phyloP scores from a whole-genome alignment of 148 eudicot species.

The Dianthus caryophyllus region DNA sequence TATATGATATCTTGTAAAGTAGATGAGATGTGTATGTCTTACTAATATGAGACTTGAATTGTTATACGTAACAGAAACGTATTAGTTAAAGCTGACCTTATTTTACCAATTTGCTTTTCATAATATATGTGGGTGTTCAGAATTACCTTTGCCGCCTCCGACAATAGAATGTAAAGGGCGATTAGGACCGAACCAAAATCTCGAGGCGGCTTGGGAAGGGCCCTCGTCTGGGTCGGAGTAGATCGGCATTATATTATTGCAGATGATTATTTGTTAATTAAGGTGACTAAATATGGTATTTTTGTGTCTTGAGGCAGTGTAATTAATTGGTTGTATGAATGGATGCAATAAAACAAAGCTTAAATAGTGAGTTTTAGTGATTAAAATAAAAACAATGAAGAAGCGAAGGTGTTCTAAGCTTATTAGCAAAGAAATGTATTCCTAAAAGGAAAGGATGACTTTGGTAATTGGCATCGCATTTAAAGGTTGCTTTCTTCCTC shows the following conservation, averaged over 20 bases:
- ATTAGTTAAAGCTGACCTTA: too few species aligned
- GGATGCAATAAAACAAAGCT: background rate
- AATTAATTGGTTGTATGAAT: slow-evolving; percentile 11
- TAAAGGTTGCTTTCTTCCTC: too few species aligned
- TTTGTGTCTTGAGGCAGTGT: background rate
- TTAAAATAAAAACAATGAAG: background rate
- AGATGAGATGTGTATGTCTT: too few species aligned
- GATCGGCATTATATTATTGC: slow-evolving; percentile 27
- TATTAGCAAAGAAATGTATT: slow-evolving; percentile 26
- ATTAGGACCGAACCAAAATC: slow-evolving; percentile 21
- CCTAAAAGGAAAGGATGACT: slow-evolving; percentile 35
- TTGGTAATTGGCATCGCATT: slow-evolving; percentile 13
- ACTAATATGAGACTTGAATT: too few species aligned
- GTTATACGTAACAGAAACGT: too few species aligned
- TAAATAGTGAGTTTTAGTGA: slow-evolving; percentile 2
- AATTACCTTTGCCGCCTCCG: slow-evolving; percentile 51
- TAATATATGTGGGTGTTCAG: background rate
- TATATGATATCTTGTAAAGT: too few species aligned
- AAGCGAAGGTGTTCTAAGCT: slow-evolving; percentile 12
- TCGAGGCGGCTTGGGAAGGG: background rate
- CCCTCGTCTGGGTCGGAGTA: slow-evolving; percentile 33
- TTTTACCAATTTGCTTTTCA: background rate
- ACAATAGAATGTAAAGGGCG: slow-evolving; percentile 41
- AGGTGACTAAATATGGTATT: background rate
- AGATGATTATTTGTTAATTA: background rate